Base-by-base conservation (phyloP, 78 protist species). In the Thecamonas trahens region DNA sequence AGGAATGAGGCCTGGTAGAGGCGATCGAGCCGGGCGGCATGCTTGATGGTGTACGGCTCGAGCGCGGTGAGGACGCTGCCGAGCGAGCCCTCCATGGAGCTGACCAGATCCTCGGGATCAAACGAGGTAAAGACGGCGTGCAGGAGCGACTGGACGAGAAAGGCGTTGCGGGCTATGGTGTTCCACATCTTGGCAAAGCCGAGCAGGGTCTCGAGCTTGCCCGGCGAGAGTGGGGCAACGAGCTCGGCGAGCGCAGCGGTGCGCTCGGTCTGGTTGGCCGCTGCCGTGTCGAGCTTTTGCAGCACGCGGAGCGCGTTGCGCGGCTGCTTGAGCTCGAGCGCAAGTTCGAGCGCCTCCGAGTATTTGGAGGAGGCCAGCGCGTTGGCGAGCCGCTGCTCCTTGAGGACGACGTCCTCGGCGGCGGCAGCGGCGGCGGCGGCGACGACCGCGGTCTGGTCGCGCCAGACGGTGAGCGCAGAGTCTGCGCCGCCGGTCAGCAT, bases 401-500 rank as follows among this genome's bases (percentile, higher is more conserved):
- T 63, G 2, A 65, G 26, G 14, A 44, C 7, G 22, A 20, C 49
- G 31, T 4, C 35, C 67, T 62, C 50, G 22, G 32, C n/a, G n/a
- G n/a, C n/a, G n/a, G n/a, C n/a, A n/a, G n/a, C 32, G 47, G 8
- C 71, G 32, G 18, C 37, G n/a, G n/a, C n/a, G n/a, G n/a, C n/a
- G n/a, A n/a, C n/a, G 26, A 18, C 24, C 32, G 65, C 67, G n/a
- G n/a, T n/a, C n/a, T n/a, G n/a, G 9, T 50, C 57, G 31, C 8
- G 7, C 57, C 57, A 50, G 15, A 50, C 31, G 9, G 2, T n/a
- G 49, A 76, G 9, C 22, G 28, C 11, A 28, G 88, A 58, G 62
- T 92, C 97, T 0, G 87, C 84, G 28, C 84, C 88, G 63, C 93
- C 97, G 28, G 90, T 72, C 17, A 79, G 68, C 32, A 89, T 49